These are phyloP conservation scores for Phlegmacium glaucopus DNA, from an alignment of 768 basidiomycete species.

Conservation along the genomic window DNA sequence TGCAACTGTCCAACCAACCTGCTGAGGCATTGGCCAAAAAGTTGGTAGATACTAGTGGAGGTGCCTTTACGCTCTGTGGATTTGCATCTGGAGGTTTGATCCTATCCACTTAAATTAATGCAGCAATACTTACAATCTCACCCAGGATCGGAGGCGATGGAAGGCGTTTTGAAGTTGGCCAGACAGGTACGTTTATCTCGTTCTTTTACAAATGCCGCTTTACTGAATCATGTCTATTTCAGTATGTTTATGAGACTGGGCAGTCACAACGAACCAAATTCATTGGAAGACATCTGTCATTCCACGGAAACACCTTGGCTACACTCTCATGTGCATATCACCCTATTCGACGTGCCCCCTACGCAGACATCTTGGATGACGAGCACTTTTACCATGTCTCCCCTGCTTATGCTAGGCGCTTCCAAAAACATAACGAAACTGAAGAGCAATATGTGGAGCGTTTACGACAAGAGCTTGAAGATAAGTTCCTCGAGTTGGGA, in stretches of 20 bases:
- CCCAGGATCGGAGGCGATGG: slow-evolving; percentile 86
- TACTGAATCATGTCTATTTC: background rate
- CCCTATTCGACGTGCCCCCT: slow-evolving; percentile 64
- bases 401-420: slow-evolving; percentile 84
- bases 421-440: slow-evolving; percentile 63
- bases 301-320: slow-evolving; percentile 80
- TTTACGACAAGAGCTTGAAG: slow-evolving; percentile 76
- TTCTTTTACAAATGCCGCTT: background rate
- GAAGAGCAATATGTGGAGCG: slow-evolving; percentile 80
- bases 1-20: slow-evolving; percentile 78
- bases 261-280: slow-evolving; percentile 73
- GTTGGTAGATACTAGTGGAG: slow-evolving; percentile 61
- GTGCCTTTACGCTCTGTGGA: slow-evolving; percentile 68
- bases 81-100: slow-evolving; percentile 73
- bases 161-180: slow-evolving; percentile 77
- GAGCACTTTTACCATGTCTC: slow-evolving; percentile 81
- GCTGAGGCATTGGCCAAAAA: slow-evolving; percentile 75
- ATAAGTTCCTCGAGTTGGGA: slow-evolving; percentile 80
- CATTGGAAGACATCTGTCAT: slow-evolving; percentile 75
- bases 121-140: background rate
- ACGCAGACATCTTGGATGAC: slow-evolving; percentile 59
- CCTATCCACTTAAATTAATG: background rate
- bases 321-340: slow-evolving; percentile 70
- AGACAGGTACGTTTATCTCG: slow-evolving; percentile 61
- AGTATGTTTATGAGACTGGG: slow-evolving; percentile 71